These are phyloP conservation scores for Pseudotsuga menziesii DNA, from an alignment of 75 land plant species.

Conservation along the genomic window DNA sequence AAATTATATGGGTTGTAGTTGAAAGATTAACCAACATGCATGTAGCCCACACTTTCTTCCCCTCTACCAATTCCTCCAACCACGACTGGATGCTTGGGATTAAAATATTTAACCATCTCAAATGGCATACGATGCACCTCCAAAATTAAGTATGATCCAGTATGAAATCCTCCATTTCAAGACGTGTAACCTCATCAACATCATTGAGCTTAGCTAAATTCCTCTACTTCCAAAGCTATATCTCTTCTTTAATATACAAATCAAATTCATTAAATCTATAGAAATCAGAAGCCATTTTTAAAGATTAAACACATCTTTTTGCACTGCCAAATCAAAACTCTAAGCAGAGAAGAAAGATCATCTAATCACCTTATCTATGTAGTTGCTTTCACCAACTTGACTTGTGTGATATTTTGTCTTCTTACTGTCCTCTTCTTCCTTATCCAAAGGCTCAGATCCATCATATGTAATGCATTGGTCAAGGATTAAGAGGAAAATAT, in stretches of 20 bases:
- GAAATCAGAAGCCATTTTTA: no score
- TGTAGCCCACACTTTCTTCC: conserved; percentile 92
- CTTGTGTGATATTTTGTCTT: conserved; percentile 26
- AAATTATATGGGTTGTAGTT: neutral
- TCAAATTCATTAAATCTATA: neutral
- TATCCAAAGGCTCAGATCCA: conserved; percentile 51
- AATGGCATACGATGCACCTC: conserved; percentile 85
- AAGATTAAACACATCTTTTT: neutral
- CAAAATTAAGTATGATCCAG: conserved; percentile 80
- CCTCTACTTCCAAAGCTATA: conserved; percentile 77
- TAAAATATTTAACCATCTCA: conserved; percentile 97
- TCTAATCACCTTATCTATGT: conserved; percentile 69
- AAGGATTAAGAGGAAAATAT: conserved; percentile 25
- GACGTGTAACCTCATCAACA: conserved; percentile 72
- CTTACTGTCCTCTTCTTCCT: conserved; percentile 36
- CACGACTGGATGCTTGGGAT: conserved; percentile 83
- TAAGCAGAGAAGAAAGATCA: neutral
- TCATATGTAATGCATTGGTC: conserved; percentile 54
- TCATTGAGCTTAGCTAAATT: conserved; percentile 86
- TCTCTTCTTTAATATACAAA: conserved; percentile 88
- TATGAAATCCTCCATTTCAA: conserved; percentile 83
- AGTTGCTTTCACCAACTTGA: conserved; percentile 42
- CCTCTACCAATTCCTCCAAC: conserved; percentile 91
- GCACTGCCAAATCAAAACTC: neutral
- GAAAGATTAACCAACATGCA: conserved; percentile 67